Evolutionary conservation across 2,329 filamentous ascomycete species (phyloP), one percentile per base, ranked within the genome.

Genomic region (Blastomyces percursus): DNA sequence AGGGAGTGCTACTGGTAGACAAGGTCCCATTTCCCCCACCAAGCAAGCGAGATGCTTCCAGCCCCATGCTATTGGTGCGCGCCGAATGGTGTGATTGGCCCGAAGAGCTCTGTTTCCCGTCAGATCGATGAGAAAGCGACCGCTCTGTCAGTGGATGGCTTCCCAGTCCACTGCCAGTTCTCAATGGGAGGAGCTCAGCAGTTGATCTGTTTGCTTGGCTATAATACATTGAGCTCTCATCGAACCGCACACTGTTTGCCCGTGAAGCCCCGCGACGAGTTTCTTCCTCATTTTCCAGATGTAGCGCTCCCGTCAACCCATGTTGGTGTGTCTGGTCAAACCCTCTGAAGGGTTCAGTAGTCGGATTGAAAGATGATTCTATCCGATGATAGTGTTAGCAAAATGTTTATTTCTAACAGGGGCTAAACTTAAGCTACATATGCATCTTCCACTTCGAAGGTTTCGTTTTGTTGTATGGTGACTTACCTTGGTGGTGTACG

Each of bases 241-340:
- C 94, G 70, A 99, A 99, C 46, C 94, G 89, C 68, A 99, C 94
- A 72, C 94, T 97, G 73, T 97, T 97, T 57, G 94, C 93, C 69
- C 94, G 84, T 21, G 94, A 99, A 21, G 91, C 88, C 24, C 90
- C 90, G 61, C 94, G 90, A 66, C 93, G 85, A 46, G 91, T 86
- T 63, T 91, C 86, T 40, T 97, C 91, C 65, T 96, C 92, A 5
- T 87, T 83, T 66, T 96, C 93, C 7, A 97, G 81, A 64, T 92
- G 90, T 63, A 96, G 82, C 61, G 89, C 90, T 60, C 87, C 88
- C 58, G 96, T 83, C 64, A 94, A 81, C 69, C 87, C 89, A 71
- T 88, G 88, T 57, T 88, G 86, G 67, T 95, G 89, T 70, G 94
- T 91, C 70, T 82, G 80, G 71, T 96, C 91, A 68, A 96, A 91